These are phyloP conservation scores for Alternaria metachromatica DNA, from an alignment of 2,329 filamentous ascomycete species.

Conservation along the genomic window DNA sequence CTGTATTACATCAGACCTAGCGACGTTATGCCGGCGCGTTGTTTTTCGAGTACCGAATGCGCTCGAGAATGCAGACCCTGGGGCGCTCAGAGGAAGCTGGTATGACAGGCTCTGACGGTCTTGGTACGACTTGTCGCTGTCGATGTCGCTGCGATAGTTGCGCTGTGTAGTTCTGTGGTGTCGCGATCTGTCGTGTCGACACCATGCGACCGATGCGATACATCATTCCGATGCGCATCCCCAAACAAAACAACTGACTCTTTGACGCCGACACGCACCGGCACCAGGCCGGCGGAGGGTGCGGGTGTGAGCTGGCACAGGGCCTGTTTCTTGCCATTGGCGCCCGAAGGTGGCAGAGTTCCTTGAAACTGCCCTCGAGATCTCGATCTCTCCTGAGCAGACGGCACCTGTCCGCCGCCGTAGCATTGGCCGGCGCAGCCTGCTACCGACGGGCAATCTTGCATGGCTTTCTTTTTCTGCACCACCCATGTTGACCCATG, in stretches of 20 bases:
- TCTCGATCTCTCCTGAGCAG: conserved; percentile 17
- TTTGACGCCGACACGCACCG: background rate
- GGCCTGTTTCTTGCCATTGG: conserved; percentile 12
- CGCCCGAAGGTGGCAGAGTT: conserved; percentile 11
- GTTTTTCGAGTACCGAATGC: conserved; percentile 18
- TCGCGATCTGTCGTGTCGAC: background rate
- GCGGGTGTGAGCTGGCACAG: conserved; percentile 17
- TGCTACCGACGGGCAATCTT: background rate
- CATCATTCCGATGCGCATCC: background rate
- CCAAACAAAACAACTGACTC: conserved; percentile 5
- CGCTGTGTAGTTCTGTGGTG: background rate
- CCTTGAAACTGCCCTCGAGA: conserved; percentile 8
- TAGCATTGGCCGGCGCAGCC: conserved; percentile 13
- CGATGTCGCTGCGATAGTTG: background rate
- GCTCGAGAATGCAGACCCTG: conserved; percentile 5
- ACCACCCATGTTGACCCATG: background rate
- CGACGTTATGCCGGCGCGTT: conserved; percentile 21
- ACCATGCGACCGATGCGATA: background rate
- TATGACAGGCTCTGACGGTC: background rate
- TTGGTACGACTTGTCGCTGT: background rate
- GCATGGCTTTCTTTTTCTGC: conserved; percentile 7
- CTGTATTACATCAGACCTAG: conserved; percentile 30
- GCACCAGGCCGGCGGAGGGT: conserved; percentile 1
- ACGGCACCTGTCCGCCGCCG: conserved; percentile 18
- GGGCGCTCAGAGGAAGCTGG: background rate